phyloP scores from a whole-genome alignment of 129 eudicot genomes.

The Sambucus nigra region DNA sequence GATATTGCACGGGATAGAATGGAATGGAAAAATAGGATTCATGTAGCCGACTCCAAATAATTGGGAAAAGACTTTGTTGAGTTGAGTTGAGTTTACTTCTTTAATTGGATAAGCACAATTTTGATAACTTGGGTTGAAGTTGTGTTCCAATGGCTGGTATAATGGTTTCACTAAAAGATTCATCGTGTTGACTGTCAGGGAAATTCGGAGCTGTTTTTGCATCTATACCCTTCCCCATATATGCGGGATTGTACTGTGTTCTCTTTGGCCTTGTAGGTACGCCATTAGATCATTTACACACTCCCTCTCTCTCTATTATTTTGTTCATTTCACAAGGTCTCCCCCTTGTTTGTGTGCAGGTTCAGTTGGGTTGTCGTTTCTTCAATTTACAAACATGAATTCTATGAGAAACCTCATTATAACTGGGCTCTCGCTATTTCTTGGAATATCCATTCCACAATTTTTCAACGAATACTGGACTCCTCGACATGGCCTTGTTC shows the following conservation, averaged over 20 bases:
- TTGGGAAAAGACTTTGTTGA: too few relatives aligned
- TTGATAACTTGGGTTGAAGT: not conserved
- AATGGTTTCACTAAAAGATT: not conserved
- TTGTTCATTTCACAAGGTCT: not conserved
- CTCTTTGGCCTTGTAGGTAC: slow-evolving; percentile 98
- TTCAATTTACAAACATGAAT: slow-evolving; percentile 97
- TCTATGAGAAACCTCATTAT: slow-evolving; percentile 94
- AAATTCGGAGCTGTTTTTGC: slow-evolving; percentile 99
- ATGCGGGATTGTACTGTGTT: slow-evolving; percentile 85
- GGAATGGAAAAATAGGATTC: too few relatives aligned
- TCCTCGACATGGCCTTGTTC: slow-evolving; percentile 77
- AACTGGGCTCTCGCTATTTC: slow-evolving; percentile 92
- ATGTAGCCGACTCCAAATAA: too few relatives aligned
- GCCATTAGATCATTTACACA: slow-evolving; percentile 9
- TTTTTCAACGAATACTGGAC: slow-evolving; percentile 57
- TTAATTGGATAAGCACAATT: not conserved
- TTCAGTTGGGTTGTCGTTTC: slow-evolving; percentile 92
- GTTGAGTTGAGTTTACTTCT: not conserved
- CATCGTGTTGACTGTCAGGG: slow-evolving; percentile 29
- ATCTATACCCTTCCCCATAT: slow-evolving; percentile 92
- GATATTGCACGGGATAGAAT: too few relatives aligned
- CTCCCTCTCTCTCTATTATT: slow-evolving; percentile 1
- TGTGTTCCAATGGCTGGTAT: too few relatives aligned
- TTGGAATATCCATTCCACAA: slow-evolving; percentile 94
- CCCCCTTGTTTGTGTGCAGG: slow-evolving; percentile 31